Evolutionary conservation across 2,329 filamentous ascomycete genomes (phyloP).

Genomic region (Monosporascus cannonballus): DNA sequence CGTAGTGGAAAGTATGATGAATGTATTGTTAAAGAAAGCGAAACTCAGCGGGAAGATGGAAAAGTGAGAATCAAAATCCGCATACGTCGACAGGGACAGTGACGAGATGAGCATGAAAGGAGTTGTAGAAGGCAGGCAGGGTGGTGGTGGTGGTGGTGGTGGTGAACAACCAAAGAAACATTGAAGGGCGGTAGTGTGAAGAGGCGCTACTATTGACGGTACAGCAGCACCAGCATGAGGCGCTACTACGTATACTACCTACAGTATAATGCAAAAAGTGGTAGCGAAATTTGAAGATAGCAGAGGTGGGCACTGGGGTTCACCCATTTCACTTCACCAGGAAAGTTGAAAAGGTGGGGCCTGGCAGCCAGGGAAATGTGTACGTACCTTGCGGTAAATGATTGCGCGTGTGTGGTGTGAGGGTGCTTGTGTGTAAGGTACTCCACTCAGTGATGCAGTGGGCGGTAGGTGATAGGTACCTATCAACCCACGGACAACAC

Average conservation of each 20-base stretch:
- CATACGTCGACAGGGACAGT: background rate
- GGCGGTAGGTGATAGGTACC: background rate
- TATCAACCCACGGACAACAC: too few species aligned
- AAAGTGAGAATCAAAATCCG: background rate
- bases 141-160: conserved; percentile 7
- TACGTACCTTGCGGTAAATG: conserved; percentile 4
- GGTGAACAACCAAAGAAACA: conserved; percentile 6
- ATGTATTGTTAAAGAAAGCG: background rate
- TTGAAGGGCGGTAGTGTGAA: conserved; percentile 16
- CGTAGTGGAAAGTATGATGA: background rate
- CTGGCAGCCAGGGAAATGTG: background rate
- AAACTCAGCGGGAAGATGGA: background rate
- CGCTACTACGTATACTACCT: background rate
- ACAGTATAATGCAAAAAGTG: conserved; percentile 17
- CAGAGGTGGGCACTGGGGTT: conserved; percentile 22
- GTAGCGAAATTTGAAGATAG: conserved; percentile 22
- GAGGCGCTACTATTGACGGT: conserved; percentile 6
- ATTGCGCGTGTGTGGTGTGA: conserved; percentile 4
- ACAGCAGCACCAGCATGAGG: background rate
- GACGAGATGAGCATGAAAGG: background rate
- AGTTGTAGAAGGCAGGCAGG: background rate
- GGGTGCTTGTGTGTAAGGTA: conserved; percentile 3
- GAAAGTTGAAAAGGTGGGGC: background rate
- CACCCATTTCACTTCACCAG: conserved; percentile 9
- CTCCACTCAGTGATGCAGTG: background rate